phyloP scores from a whole-genome alignment of 2,329 filamentous ascomycete genomes.

The Fusarium palustre region DNA sequence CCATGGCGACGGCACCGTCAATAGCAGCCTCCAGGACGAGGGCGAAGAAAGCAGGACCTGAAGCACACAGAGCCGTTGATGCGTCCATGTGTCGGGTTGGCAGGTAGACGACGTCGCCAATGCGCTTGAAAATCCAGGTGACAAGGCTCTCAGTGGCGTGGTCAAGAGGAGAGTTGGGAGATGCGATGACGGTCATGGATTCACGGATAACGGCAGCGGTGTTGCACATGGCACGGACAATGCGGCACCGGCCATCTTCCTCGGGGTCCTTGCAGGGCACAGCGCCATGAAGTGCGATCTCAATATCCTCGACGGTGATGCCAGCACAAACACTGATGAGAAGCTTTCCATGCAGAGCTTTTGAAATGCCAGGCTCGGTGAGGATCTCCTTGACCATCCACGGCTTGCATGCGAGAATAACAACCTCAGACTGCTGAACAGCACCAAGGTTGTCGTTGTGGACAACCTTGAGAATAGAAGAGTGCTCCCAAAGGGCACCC shows the following conservation, averaged over 20 bases:
- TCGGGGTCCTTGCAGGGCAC: constrained; percentile 60
- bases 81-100: constrained; percentile 77
- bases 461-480: constrained; percentile 71
- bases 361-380: constrained; percentile 72
- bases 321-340: constrained; percentile 86
- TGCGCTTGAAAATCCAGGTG: constrained; percentile 80
- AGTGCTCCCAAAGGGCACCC: constrained; percentile 72
- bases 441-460: constrained; percentile 78
- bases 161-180: constrained; percentile 68
- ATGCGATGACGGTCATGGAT: constrained; percentile 84
- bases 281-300: constrained; percentile 70
- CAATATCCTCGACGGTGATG: constrained; percentile 76
- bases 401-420: constrained; percentile 85
- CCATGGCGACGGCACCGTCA: constrained; percentile 84
- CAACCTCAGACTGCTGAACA: constrained; percentile 74
- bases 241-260: constrained; percentile 65
- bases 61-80: constrained; percentile 78
- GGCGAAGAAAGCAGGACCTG: constrained; percentile 80
- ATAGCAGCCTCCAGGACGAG: constrained; percentile 80
- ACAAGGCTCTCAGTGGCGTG: constrained; percentile 67
- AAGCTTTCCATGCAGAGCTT: constrained; percentile 82
- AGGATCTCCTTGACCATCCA: constrained; percentile 78
- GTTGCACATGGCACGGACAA: constrained; percentile 88
- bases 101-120: constrained; percentile 77
- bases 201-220: constrained; percentile 82